A percentile compares a stretch with the other conserved stretches of the same genome.
Evolutionary conservation across 202 grass and related monocot species (phyloP).

Genomic region (Digitaria exilis): DNA sequence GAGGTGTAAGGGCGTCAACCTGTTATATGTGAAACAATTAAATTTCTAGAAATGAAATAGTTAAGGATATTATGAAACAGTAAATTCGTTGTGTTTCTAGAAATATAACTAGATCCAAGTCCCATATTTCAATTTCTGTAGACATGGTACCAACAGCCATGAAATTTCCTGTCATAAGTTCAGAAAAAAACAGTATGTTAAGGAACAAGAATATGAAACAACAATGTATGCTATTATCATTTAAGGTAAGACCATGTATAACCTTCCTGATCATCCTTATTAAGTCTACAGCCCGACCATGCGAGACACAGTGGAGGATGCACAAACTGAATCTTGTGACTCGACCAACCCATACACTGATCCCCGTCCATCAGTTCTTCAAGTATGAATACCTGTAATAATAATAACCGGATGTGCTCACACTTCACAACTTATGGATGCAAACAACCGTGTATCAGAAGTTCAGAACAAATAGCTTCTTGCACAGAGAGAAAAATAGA

Average conservation of each 20-base stretch:
- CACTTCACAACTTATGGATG: no score
- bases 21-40: conserved; percentile 28
- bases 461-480: neutral
- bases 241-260: conserved; percentile 27
- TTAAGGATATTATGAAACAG: conserved; percentile 10
- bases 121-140: conserved; percentile 84
- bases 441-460: neutral
- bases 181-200: neutral
- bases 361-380: conserved; percentile 77
- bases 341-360: neutral
- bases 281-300: conserved; percentile 75
- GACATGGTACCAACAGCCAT: conserved; percentile 76
- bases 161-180: conserved; percentile 63
- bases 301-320: conserved; percentile 63
- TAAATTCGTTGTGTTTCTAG: neutral
- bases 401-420: neutral
- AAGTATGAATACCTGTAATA: conserved; percentile 64
- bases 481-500: neutral
- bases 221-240: neutral
- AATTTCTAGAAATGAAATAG: conserved; percentile 11
- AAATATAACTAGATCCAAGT: conserved; percentile 76
- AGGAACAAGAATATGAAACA: neutral
- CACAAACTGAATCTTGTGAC: conserved; percentile 52
- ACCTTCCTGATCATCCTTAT: conserved; percentile 75
- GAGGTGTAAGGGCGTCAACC: conserved; percentile 76